Base-by-base conservation (phyloP, 176 grass and related monocot species). In the Coix lacrymajobi region DNA sequence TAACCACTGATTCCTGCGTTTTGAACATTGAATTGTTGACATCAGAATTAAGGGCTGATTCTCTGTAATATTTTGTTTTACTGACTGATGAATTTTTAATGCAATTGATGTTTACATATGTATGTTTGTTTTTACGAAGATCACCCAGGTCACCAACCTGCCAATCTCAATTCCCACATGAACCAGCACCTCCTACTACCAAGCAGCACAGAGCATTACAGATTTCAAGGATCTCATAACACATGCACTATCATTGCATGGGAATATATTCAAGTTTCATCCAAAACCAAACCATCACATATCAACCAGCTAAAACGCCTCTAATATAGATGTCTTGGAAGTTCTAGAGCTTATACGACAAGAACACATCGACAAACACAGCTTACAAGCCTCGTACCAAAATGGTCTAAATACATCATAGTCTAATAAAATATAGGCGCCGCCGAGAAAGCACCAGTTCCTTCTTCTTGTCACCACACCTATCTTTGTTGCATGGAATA, bases 321-420 rank as follows among this genome's bases (percentile, higher is more conserved):
- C 26, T 62, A n/a, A 41, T 61, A 70, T 29, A 43, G 41, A 44
- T 70, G 71, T 76, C 72, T 57, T 7, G 31, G 56, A 56, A 37
- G 75, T 65, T 36, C 81, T 24, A 39, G 15, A 17, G 44, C 56
- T 81, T 64, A 63, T 81, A 17, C 70, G n/a, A 29, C 70, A 74
- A 22, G 45, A 22, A 74, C 41, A 72, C 44, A 46, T 51, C 45
- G 43, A 46, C 67, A 72, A 61, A 5, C 20, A 79, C 61, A 32
- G 43, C 62, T 72, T 66, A 66, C 44, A 78, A 7, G 34, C 30
- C 45, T 62, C 34, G 26, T 34, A 85, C 82, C 30, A 46, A n/a
- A 57, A 75, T 61, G 62, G 28, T 71, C 51, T 54, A 48, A 44
- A 81, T 43, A 71, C 69, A 81, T 41, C 40, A 56, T 43, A n/a